A percentile compares a stretch with the other conserved stretches of the same genome.
Conservation (phyloP, 192 early-diverging fungal species). For the Haplosporangium gracile region DNA sequence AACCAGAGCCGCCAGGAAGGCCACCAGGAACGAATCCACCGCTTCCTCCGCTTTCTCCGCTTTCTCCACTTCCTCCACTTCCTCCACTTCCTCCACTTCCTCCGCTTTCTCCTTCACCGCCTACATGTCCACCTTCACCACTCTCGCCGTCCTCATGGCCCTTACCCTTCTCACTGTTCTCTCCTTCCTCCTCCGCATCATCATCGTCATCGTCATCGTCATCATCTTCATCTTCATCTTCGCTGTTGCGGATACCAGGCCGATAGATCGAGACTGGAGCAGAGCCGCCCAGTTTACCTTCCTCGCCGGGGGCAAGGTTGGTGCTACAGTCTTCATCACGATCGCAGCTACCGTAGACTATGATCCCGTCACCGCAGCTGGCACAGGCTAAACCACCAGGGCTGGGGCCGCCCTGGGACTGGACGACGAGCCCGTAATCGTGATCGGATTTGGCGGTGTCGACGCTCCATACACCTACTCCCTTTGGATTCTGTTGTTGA, state of each 20-base stretch:
- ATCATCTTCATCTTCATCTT: constrained; percentile 35
- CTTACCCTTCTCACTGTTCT: background rate
- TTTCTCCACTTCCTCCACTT: background rate
- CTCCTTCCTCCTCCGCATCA: background rate
- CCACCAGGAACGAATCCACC: background rate
- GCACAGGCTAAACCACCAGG: constrained; percentile 39
- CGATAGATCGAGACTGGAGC: constrained; percentile 39
- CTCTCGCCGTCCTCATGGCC: background rate
- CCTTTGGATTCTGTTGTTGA: constrained; percentile 22
- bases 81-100: background rate
- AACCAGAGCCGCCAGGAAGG: constrained; percentile 21
- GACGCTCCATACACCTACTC: constrained; percentile 44
- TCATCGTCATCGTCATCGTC: constrained; percentile 14
- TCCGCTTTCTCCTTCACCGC: background rate
- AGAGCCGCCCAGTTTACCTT: background rate
- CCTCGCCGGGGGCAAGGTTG: constrained; percentile 27
- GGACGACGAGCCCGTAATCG: constrained; percentile 14
- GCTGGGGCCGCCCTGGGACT: constrained; percentile 28
- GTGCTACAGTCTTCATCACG: constrained; percentile 36
- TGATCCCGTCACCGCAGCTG: constrained; percentile 41
- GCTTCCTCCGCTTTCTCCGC: background rate
- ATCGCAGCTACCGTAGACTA: constrained; percentile 52
- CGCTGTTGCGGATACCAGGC: constrained; percentile 19
- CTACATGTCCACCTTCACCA: background rate
- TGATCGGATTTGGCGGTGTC: constrained; percentile 13